A percentile compares a stretch with the other conserved stretches of the same genome.
Conservation (phyloP, 441 rosid species). For the Erodium chrysanthum region DNA sequence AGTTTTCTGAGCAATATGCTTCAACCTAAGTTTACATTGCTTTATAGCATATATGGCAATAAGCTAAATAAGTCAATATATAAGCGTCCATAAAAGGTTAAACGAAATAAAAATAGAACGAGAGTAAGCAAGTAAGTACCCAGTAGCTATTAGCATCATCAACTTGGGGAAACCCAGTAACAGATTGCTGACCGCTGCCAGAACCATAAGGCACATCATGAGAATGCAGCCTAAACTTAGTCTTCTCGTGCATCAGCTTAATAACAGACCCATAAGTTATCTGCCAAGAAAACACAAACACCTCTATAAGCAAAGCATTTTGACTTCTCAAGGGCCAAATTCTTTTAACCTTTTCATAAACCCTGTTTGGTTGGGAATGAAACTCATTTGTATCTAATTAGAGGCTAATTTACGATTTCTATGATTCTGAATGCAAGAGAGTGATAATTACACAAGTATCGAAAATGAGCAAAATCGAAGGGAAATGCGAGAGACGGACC, state of each 20-base stretch:
- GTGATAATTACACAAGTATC: not conserved
- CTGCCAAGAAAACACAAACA: constrained; percentile 24
- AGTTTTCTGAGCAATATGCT: not conserved
- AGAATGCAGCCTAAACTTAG: constrained; percentile 70
- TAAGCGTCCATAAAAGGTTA: not conserved
- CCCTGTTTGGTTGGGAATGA: not conserved
- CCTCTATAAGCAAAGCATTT: not conserved
- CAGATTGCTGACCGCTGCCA: constrained; percentile 97
- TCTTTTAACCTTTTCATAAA: too few species aligned
- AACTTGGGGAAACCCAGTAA: constrained; percentile 70
- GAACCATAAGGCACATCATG: constrained; percentile 97
- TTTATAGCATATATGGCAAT: not conserved
- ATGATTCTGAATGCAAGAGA: not conserved
- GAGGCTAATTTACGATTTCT: not conserved
- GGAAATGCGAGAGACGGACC: too few species aligned
- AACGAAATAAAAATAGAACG: not conserved
- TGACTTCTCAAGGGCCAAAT: not conserved
- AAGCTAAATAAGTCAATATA: not conserved
- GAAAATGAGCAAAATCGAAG: not conserved
- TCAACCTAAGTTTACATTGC: not conserved
- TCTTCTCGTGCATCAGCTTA: constrained; percentile 87
- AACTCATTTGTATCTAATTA: not conserved
- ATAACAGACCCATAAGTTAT: constrained; percentile 74
- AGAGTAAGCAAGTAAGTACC: constrained; percentile 33
- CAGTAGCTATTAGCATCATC: constrained; percentile 93